phyloP scores from a whole-genome alignment of 225 moss, liverwort and hornwort genomes.

The Bryum argenteum region DNA sequence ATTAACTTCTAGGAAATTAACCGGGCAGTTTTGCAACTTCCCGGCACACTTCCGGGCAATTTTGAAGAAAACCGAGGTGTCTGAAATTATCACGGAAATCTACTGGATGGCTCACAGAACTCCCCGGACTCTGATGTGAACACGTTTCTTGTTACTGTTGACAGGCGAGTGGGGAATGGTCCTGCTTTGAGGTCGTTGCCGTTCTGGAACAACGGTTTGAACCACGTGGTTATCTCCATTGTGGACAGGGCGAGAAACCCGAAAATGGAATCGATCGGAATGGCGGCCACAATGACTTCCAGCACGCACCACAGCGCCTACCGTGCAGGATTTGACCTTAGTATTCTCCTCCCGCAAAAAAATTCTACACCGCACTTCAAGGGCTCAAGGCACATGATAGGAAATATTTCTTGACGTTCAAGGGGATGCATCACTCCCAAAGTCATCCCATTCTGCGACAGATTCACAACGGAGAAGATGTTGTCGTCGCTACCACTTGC shows the following conservation, averaged over 20 bases:
- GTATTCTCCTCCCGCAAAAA: slow-evolving; percentile 31
- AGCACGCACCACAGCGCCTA: slow-evolving; percentile 36
- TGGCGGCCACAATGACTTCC: slow-evolving; percentile 44
- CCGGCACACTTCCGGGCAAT: no score
- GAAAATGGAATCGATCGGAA: slow-evolving; percentile 21
- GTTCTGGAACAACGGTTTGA: slow-evolving; percentile 52
- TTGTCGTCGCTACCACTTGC: slow-evolving; percentile 45
- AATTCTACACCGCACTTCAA: slow-evolving; percentile 23
- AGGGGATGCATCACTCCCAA: slow-evolving; percentile 26
- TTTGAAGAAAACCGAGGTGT: no score
- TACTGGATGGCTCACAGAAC: no score
- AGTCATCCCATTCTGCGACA: slow-evolving; percentile 29
- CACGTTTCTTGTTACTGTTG: slow-evolving; percentile 43
- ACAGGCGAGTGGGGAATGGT: slow-evolving; percentile 16
- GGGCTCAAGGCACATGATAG: slow-evolving; percentile 29
- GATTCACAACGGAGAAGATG: slow-evolving; percentile 52
- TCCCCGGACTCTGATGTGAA: no score
- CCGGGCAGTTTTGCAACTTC: no score
- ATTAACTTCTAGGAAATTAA: no score
- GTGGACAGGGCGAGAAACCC: slow-evolving; percentile 28
- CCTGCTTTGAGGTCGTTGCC: slow-evolving; percentile 37
- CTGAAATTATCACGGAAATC: no score
- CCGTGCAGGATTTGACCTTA: slow-evolving; percentile 48
- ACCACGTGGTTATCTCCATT: slow-evolving; percentile 46
- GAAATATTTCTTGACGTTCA: slow-evolving; percentile 53